Conservation (phyloP, 2,329 filamentous ascomycete species). For the Endothia cerciana region DNA sequence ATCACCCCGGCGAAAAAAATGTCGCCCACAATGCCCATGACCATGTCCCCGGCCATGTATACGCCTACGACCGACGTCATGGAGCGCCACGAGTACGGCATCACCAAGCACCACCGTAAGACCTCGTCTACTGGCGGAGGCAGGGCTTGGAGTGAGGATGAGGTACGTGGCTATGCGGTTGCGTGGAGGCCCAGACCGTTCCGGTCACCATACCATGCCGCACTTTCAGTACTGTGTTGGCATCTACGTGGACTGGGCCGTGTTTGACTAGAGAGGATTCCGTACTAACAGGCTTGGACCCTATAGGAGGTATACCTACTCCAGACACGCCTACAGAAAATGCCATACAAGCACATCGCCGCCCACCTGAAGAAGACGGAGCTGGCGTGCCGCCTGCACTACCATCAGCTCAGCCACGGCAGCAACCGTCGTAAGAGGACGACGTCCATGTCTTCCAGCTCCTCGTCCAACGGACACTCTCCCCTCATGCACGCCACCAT, state of each 20-base stretch:
- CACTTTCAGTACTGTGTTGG: too few species aligned
- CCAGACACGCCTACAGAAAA: slow-evolving; percentile 82
- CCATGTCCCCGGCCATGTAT: slow-evolving; percentile 50
- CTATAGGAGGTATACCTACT: slow-evolving; percentile 79
- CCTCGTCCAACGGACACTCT: slow-evolving; percentile 57
- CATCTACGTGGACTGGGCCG: neutral
- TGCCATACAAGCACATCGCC: slow-evolving; percentile 90
- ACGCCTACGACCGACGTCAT: slow-evolving; percentile 57
- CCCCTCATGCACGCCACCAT: slow-evolving; percentile 52
- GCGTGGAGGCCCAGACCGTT: neutral
- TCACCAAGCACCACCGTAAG: slow-evolving; percentile 69
- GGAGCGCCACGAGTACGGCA: slow-evolving; percentile 61
- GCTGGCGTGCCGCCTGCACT: slow-evolving; percentile 83
- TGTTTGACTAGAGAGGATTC: neutral
- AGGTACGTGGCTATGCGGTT: slow-evolving; percentile 56
- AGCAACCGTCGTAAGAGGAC: slow-evolving; percentile 80
- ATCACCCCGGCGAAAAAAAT: slow-evolving; percentile 42
- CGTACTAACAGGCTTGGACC: neutral
- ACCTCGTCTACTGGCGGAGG: slow-evolving; percentile 73
- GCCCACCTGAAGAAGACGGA: slow-evolving; percentile 86
- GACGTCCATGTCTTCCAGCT: slow-evolving; percentile 69
- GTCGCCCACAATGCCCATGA: slow-evolving; percentile 55
- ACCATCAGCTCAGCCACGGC: slow-evolving; percentile 82
- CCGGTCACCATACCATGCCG: too few species aligned
- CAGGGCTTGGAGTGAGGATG: slow-evolving; percentile 83